Evolutionary conservation across 768 basidiomycete genomes (phyloP).

Genomic region (Artomyces pyxidatus): DNA sequence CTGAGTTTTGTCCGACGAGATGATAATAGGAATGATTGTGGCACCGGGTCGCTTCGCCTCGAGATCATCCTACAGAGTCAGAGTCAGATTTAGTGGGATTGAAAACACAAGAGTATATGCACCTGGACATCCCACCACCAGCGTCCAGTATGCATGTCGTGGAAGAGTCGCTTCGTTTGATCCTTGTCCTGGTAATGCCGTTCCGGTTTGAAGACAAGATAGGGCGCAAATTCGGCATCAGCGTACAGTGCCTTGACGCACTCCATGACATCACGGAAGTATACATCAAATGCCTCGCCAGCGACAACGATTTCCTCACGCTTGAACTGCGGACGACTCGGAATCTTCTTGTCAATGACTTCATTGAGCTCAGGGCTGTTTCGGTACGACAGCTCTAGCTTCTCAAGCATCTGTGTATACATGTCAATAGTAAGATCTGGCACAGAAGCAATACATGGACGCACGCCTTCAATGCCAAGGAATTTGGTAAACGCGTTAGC

Average conservation of each 20-base stretch:
- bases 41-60: conserved; percentile 4
- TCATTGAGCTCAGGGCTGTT: neutral
- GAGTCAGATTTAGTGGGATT: neutral
- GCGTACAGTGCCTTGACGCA: neutral
- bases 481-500: conserved; percentile 1
- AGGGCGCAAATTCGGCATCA: neutral
- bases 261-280: neutral
- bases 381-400: neutral
- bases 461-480: neutral
- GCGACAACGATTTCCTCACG: neutral
- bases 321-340: neutral
- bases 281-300: neutral
- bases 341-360: neutral
- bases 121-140: neutral
- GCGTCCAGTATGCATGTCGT: neutral
- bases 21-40: conserved; percentile 10
- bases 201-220: neutral
- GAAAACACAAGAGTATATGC: neutral
- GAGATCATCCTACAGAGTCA: neutral
- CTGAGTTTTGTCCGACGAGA: conserved; percentile 12
- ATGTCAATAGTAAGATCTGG: neutral
- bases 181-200: neutral
- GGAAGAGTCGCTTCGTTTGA: neutral
- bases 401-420: neutral
- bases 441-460: neutral